phyloP scores from a whole-genome alignment of 768 basidiomycete species.

The Mycena leptocephala region DNA sequence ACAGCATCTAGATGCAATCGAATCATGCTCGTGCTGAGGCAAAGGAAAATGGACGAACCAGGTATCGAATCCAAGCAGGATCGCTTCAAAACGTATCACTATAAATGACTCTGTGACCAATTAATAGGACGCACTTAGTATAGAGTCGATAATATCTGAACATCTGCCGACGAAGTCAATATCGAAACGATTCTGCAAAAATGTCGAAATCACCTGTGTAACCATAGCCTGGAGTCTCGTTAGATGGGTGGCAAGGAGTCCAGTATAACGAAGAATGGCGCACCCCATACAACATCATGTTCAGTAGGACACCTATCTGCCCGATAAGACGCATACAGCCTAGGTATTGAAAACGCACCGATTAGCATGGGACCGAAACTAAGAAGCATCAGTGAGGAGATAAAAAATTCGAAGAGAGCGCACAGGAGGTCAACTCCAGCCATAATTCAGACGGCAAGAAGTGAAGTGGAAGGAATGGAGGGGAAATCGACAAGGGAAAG shows the following conservation, averaged over 20 bases:
- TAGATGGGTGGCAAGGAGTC: background rate
- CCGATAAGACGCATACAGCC: background rate
- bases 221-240: background rate
- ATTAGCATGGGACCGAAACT: conserved; percentile 30
- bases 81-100: background rate
- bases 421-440: conserved; percentile 35
- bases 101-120: background rate
- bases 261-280: background rate
- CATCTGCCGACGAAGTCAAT: background rate
- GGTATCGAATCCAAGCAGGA: conserved; percentile 10
- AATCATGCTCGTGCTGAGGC: background rate
- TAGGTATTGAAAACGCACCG: background rate
- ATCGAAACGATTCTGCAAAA: background rate
- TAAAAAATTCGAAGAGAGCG: background rate
- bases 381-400: background rate
- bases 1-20: conserved; percentile 15
- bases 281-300: background rate
- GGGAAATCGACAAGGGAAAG: too few relatives aligned
- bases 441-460: conserved; percentile 20
- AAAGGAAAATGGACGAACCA: background rate
- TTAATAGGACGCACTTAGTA: background rate
- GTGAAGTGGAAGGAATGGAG: background rate
- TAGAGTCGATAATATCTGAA: conserved; percentile 18
- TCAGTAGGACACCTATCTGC: conserved; percentile 20
- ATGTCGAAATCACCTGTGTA: conserved; percentile 3